phyloP scores from a whole-genome alignment of 306 rosid species.

The Corylus americana region DNA sequence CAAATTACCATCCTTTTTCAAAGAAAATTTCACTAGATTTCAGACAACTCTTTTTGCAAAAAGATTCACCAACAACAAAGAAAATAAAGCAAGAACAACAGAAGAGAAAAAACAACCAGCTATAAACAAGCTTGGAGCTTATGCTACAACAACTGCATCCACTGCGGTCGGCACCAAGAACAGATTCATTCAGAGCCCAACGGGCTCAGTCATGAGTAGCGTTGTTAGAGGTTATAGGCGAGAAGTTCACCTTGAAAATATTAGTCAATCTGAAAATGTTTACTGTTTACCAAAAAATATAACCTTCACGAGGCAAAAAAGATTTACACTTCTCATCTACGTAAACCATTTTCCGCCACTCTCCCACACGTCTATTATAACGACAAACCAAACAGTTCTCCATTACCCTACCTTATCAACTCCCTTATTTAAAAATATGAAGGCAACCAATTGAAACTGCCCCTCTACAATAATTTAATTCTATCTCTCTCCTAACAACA shows the following conservation, averaged over 20 bases:
- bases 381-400: background rate
- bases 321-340: too few relatives aligned
- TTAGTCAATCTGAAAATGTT: too few relatives aligned
- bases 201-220: too few relatives aligned
- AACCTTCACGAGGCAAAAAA: too few relatives aligned
- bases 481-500: background rate
- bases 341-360: too few relatives aligned
- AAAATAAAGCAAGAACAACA: background rate
- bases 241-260: too few relatives aligned
- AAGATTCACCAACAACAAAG: background rate
- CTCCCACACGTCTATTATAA: background rate
- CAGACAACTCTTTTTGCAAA: background rate
- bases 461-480: background rate
- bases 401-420: background rate
- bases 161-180: background rate
- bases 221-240: too few relatives aligned
- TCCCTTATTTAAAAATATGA: background rate
- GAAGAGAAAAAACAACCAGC: background rate
- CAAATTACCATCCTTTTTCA: background rate
- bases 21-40: background rate
- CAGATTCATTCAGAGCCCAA: too few relatives aligned
- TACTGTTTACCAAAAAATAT: too few relatives aligned
- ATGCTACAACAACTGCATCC: background rate
- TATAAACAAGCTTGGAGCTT: background rate
- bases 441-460: background rate